These are phyloP conservation scores for Nemania diffusa DNA, from an alignment of 2,329 filamentous ascomycete species.

Conservation along the genomic window DNA sequence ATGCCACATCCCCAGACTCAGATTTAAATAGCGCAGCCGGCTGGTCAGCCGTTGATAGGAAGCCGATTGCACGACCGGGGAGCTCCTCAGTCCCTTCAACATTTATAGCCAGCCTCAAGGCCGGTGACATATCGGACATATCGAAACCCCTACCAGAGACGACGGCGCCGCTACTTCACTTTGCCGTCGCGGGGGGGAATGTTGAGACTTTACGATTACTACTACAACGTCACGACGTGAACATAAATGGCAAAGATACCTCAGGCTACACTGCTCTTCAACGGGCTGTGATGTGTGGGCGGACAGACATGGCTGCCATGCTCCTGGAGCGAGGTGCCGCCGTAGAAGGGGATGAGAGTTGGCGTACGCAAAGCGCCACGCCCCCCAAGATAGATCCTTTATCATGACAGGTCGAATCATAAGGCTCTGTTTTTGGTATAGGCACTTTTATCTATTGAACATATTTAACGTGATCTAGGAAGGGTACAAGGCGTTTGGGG, in stretches of 20 bases:
- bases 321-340: slow-evolving; percentile 48
- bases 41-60: slow-evolving; percentile 43
- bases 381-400: slow-evolving; percentile 24
- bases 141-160: slow-evolving; percentile 45
- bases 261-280: slow-evolving; percentile 49
- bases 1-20: slow-evolving; percentile 45
- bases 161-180: slow-evolving; percentile 48
- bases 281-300: slow-evolving; percentile 47
- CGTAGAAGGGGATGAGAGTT: slow-evolving; percentile 43
- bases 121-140: slow-evolving; percentile 27
- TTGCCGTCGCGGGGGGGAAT: slow-evolving; percentile 48
- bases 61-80: slow-evolving; percentile 34
- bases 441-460: slow-evolving; percentile 6
- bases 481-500: slow-evolving; percentile 28
- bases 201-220: slow-evolving; percentile 47
- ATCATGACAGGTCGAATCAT: neutral
- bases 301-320: slow-evolving; percentile 49
- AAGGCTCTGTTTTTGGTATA: neutral
- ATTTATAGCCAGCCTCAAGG: slow-evolving; percentile 29
- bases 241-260: slow-evolving; percentile 47
- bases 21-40: slow-evolving; percentile 43
- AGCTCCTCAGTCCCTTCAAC: slow-evolving; percentile 42
- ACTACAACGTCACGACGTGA: slow-evolving; percentile 47
- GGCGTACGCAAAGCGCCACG: slow-evolving; percentile 17
- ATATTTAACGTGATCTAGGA: neutral